Evolutionary conservation across 2,329 filamentous ascomycete genomes (phyloP).

Genomic region (Alternaria ethzedia): DNA sequence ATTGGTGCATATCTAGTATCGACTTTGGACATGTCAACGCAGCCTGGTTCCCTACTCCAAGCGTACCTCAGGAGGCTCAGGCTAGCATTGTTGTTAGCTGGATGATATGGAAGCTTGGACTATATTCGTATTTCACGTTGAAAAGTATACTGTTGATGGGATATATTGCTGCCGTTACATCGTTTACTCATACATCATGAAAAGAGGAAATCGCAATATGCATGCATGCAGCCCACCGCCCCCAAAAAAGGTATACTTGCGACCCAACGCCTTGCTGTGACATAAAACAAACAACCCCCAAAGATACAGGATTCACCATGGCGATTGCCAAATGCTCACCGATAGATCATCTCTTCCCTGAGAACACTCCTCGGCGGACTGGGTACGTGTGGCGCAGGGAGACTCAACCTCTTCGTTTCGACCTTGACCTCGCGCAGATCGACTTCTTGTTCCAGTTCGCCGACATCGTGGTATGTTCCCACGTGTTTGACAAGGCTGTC

Average conservation of each 20-base stretch:
- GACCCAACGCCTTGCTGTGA: not conserved
- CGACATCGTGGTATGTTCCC: conserved; percentile 40
- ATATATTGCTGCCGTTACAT: not conserved
- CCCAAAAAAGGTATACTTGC: not conserved
- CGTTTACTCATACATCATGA: not conserved
- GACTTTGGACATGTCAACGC: not conserved
- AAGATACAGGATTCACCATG: not conserved
- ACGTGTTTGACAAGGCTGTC: conserved; percentile 48
- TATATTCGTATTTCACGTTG: too few species aligned
- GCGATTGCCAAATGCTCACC: conserved; percentile 1
- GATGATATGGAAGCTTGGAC: not conserved
- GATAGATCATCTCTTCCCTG: conserved; percentile 27
- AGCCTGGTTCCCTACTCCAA: not conserved
- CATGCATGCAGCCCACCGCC: not conserved
- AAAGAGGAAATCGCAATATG: not conserved
- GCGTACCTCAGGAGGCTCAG: not conserved
- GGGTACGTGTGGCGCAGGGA: conserved; percentile 25
- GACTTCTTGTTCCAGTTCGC: conserved; percentile 40
- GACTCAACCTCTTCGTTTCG: conserved; percentile 23
- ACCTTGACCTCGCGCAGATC: conserved; percentile 39
- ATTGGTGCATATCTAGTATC: not conserved
- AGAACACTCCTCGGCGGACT: conserved; percentile 17
- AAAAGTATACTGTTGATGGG: not conserved
- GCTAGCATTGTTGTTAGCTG: not conserved
- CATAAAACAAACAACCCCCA: not conserved